Evolutionary conservation across 2,329 filamentous ascomycete genomes (phyloP), one percentile per base, ranked within the genome.

Genomic region (Calonectria hawksworthii): DNA sequence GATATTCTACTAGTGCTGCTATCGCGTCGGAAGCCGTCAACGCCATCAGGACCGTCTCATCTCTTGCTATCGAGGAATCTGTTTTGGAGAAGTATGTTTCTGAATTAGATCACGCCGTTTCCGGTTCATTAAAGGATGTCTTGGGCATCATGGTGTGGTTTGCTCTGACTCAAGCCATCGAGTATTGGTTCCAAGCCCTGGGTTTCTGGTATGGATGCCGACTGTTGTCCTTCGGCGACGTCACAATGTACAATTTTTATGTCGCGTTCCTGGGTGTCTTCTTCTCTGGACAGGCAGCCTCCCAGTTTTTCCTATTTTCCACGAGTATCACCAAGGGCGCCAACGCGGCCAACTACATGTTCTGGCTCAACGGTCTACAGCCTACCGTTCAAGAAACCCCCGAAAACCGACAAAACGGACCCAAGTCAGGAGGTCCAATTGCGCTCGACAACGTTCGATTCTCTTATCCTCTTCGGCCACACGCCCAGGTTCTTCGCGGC

Each of bases 401-500:
- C 1, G 80, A 86, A 38, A 89, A 89, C 78, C 76, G 78, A 13
- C 78, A 84, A 36, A 83, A 82, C 1, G 83, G 82, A 0, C 87
- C 87, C 1, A 82, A 81, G 21, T 77, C 81, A 1, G 83, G 82
- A 56, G 76, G 77, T 9, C 75, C 65, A 0, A 85, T 93, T 3
- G 84, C 87, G 18, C 88, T 93, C 74, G 85, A 87, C 10, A 83
- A 90, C 38, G 87, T 94, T n/a, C 85, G 88, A 28, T 94, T 95
- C 81, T 87, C 91, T 2, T 95, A 94, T 76, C 92, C 93, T 3
- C 79, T 86, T 68, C 82, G 87, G 30, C 84, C 86, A 30, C 79
- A 86, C 69, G 79, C 83, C 0, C 81, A 84, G 36, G 85, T 88
- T 73, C 80, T 90, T 1, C 82, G 86, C 5, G 86, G 88, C 2